Base-by-base conservation (phyloP, 371 early-diverging fungal species). In the Actinomucor elegans region DNA sequence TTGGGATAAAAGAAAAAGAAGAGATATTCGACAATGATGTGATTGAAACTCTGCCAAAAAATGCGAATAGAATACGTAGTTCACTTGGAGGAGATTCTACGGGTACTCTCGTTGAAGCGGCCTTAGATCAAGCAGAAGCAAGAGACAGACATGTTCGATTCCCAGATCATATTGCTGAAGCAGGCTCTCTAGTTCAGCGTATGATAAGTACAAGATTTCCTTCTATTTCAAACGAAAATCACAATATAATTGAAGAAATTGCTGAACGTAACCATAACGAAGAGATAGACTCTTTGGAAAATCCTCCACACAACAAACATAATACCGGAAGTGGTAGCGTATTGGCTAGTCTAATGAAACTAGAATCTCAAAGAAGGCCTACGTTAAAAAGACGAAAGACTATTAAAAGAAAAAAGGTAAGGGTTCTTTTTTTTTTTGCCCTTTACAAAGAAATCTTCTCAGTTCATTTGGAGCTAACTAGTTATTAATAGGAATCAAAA, bases 81-180 rank as follows among this genome's bases (percentile, higher is more conserved):
- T 28, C 49, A 10, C 37, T 37, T 26, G 31, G 51, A 50, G 40
- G 21, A 11, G 51, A 40, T n/a, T 50, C 34, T 12, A 47, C 55
- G 4, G 47, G 42, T 8, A 61, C 74, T 2, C 55, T 77, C 0
- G 65, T 77, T 10, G 74, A 71, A 36, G 77, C 77, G 11, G 77
- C 71, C 6, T 45, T 77, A 38, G 77, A 73, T 42, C 67, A 77
- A 43, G 58, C 37, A 2, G 72, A 73, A 36, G 70, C 70, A 0
- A 58, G 61, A 51, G 70, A 69, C n/a, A 52, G 77, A 32, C 77
- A 77, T 59, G 66, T 71, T 29, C 61, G 70, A 9, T 77, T 73
- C 51, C 72, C 63, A 46, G 74, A 73, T 20, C 77, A 77, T 57
- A 67, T 77, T 18, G 59, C 66, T 28, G 72, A 73, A 55, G 69